Conservation (phyloP, 2,329 filamentous ascomycete genomes). For the Beauveria caledonica region DNA sequence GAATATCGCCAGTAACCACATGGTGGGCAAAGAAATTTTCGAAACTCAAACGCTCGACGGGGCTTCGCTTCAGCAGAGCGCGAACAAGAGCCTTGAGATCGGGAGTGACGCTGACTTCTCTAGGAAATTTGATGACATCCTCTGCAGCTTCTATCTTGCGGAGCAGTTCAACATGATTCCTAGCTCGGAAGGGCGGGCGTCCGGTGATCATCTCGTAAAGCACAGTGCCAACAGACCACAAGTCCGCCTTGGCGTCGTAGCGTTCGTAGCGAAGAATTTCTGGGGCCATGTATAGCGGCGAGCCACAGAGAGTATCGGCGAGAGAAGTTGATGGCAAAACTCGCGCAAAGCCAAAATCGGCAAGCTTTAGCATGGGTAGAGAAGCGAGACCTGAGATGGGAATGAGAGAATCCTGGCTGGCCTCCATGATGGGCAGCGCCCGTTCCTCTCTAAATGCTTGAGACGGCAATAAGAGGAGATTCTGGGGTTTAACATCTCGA, state of each 20-base stretch:
- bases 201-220: constrained; percentile 92
- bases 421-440: constrained; percentile 56
- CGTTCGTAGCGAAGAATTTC: constrained; percentile 96
- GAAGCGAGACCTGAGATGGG: constrained; percentile 74
- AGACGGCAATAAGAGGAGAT: constrained; percentile 81
- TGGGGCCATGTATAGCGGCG: constrained; percentile 95
- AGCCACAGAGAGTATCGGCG: constrained; percentile 93
- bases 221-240: constrained; percentile 97
- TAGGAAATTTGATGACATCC: constrained; percentile 76
- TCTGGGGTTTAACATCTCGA: constrained; percentile 95
- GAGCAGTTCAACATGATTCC: constrained; percentile 89
- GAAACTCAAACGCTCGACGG: constrained; percentile 78
- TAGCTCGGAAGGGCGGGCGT: constrained; percentile 81
- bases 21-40: constrained; percentile 73
- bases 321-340: constrained; percentile 84
- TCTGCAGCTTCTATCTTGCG: constrained; percentile 85
- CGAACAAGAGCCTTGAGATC: constrained; percentile 77
- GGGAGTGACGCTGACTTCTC: constrained; percentile 60
- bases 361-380: constrained; percentile 92
- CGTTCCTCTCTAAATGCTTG: constrained; percentile 55
- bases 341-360: constrained; percentile 96
- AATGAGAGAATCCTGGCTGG: constrained; percentile 71
- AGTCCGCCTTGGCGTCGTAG: constrained; percentile 91
- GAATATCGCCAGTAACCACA: constrained; percentile 68
- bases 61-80: constrained; percentile 73